Base-by-base conservation (phyloP, 1,139 yeast species). In the Eremothecium sinecaudum region DNA sequence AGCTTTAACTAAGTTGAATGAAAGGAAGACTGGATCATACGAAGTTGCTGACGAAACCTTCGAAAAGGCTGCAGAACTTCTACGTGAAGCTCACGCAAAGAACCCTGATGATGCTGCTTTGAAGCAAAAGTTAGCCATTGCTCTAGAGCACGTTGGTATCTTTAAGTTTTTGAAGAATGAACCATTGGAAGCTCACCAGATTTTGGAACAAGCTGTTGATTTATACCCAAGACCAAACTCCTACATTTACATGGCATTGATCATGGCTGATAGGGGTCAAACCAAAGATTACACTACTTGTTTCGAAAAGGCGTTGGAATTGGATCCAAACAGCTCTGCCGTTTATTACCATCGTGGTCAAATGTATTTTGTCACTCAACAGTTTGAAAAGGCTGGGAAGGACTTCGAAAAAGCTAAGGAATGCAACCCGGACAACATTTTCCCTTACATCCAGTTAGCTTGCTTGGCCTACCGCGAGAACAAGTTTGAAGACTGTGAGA, bases 291-390 rank as follows among this genome's bases (percentile, higher is more conserved):
- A 80, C 59, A 45, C 47, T 33, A 46, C 49, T 15, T 47, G 51
- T 38, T 86, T 90, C 52, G 73, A 73, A 35, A 65, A 69, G 37
- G 98, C 97, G 25, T 68, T 77, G 45, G 66, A 69, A 42, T 58
- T 81, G 47, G 79, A 82, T 53, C 75, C 90, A 31, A 63, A 72
- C 22, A 74, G 77, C 56, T 75, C 94, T 24, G 95, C 92, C 56
- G 74, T 81, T 46, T 83, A 76, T 66, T 90, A 90, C 67, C 98
- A 92, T 64, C 78, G 82, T 56, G 98, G 94, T 47, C 99, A 92
- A 71, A 71, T 87, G 57, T 73, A 71, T 58, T 90, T 87, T 64
- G 68, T 90, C 50, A 75, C 83, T 43, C 79, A 79, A 44, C 82
- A 84, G 47, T 74, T 81, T 53, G 64, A 64, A 29, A 69, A 75